Conservation (phyloP, 2,329 filamentous ascomycete genomes). For the Venturia effusa region DNA sequence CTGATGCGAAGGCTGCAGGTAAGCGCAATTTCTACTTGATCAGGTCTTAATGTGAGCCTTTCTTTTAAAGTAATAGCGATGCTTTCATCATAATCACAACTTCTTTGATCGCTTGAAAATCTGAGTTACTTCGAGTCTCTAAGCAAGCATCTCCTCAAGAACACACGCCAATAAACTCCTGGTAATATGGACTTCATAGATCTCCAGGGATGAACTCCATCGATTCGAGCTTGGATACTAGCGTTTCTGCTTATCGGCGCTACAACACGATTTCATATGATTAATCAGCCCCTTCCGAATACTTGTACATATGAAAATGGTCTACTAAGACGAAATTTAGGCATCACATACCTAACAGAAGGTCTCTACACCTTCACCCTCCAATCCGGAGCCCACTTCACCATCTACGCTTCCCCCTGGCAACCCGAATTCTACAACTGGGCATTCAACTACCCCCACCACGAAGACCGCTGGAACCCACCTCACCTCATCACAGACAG, state of each 20-base stretch:
- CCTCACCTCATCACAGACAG: background rate
- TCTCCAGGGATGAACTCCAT: background rate
- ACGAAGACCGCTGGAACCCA: slow-evolving; percentile 42
- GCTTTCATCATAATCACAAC: too few species aligned
- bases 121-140: too few species aligned
- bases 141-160: too few species aligned
- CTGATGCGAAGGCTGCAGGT: slow-evolving; percentile 28
- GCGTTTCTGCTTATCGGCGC: too few species aligned
- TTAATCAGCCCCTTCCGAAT: background rate
- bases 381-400: slow-evolving; percentile 38
- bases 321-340: slow-evolving; percentile 2
- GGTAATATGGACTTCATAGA: background rate
- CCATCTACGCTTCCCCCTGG: slow-evolving; percentile 43
- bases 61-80: too few species aligned
- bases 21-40: background rate
- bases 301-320: background rate
- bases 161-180: background rate
- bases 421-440: slow-evolving; percentile 45
- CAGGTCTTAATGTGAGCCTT: background rate
- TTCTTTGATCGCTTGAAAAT: too few species aligned
- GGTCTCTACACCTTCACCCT: slow-evolving; percentile 37
- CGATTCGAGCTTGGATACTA: background rate
- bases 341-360: slow-evolving; percentile 23
- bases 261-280: background rate
- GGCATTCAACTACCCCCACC: slow-evolving; percentile 43